Evolutionary conservation across 202 grass and related monocot genomes (phyloP).

Genomic region (Panicum hallii): DNA sequence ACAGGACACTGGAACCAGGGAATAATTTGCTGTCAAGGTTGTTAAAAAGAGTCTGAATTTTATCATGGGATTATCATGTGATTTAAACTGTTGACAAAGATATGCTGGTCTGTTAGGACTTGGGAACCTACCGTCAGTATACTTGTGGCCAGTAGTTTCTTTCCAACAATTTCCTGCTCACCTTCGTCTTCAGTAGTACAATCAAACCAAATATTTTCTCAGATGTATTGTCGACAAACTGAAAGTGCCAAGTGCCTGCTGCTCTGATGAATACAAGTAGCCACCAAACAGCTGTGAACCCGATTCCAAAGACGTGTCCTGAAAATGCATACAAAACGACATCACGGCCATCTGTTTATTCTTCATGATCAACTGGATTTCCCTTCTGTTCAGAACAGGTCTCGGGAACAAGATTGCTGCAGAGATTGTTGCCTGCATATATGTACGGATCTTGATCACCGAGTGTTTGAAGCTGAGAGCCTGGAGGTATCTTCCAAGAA

Average conservation of each 20-base stretch:
- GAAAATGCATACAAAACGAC: not conserved
- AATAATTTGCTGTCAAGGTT: too few species aligned
- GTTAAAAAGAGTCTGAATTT: too few species aligned
- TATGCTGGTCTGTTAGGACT: too few species aligned
- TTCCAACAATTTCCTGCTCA: not conserved
- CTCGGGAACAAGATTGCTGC: constrained; percentile 11
- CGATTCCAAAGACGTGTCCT: not conserved
- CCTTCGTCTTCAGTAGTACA: not conserved
- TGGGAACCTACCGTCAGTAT: not conserved
- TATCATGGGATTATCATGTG: too few species aligned
- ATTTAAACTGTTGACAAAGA: too few species aligned
- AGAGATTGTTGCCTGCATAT: constrained; percentile 44
- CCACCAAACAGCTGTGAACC: not conserved
- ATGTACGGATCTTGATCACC: constrained; percentile 37
- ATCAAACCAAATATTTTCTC: not conserved
- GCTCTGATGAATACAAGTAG: not conserved
- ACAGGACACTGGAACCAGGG: too few species aligned
- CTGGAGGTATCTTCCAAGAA: constrained; percentile 21
- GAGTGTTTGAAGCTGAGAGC: constrained; percentile 44
- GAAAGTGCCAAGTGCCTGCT: not conserved
- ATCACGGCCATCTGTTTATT: not conserved
- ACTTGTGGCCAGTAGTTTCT: not conserved
- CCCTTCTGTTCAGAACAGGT: constrained; percentile 10
- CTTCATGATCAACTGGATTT: not conserved
- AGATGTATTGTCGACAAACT: not conserved